Base-by-base conservation (phyloP, 176 grass and related monocot genomes). In the Secale cereale region DNA sequence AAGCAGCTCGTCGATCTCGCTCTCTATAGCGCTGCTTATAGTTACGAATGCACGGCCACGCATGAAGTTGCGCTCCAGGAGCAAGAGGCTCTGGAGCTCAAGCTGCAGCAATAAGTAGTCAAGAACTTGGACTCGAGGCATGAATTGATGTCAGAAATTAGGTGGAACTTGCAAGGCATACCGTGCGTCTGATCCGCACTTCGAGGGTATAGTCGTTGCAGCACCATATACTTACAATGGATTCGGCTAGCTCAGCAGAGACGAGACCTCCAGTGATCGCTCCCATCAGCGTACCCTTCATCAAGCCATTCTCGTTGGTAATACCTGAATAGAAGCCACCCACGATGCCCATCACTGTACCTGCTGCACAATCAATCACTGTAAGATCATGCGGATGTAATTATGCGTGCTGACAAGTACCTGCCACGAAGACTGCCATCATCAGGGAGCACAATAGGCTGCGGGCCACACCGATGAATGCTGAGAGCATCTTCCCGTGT, bases 161-260 rank as follows among this genome's bases (percentile, higher is more conserved):
- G 40, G 40, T 8, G 36, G 10, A 43, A 43, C 10, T 43, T 43
- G 40, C 40, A 43, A 11, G 10, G 72, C 74, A 54, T 10, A 91
- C 89, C 77, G 73, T 86, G 74, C 84, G 70, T 15, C 71, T 27
- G n/a, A 88, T 82, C 36, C 85, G 84, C 78, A 77, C 41, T 52
- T 70, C 80, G 26, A 63, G 68, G 6, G 85, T 65, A 23, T 43
- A 82, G 33, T 65, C 70, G n/a, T 82, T 26, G 40, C 30, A 31
- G 25, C 70, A 56, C 89, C 89, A 91, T 17, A 91, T 79, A 36
- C 52, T 26, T 13, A 78, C 39, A 27, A 70, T 60, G 26, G 65
- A 29, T 2, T 91, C 89, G 16, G 70, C 82, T 27, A 91, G 81
- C 74, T 91, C 89, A 60, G 85, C 63, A 6, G 89, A 78, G 45